These are phyloP conservation scores for Kwoniella sp. DNA, from an alignment of 768 basidiomycete species.

Conservation along the genomic window DNA sequence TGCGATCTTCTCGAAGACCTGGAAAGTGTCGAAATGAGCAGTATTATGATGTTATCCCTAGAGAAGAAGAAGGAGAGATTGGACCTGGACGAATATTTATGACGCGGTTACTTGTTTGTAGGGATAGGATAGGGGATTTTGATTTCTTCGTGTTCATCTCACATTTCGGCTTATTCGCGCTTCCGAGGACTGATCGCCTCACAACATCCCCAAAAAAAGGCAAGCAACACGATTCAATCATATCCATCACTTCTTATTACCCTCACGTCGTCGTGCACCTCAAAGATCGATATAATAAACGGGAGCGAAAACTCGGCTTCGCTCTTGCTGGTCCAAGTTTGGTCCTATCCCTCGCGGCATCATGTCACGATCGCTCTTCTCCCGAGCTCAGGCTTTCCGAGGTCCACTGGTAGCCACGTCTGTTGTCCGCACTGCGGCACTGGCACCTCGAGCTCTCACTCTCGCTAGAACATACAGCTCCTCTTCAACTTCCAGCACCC, in stretches of 20 bases:
- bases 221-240: too few relatives aligned
- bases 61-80: too few relatives aligned
- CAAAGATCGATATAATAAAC: neutral
- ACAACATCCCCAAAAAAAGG: neutral
- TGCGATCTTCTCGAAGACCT: too few relatives aligned
- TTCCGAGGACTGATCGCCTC: neutral
- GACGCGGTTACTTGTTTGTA: too few relatives aligned
- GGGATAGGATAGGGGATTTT: too few relatives aligned
- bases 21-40: too few relatives aligned
- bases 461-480: conserved; percentile 10
- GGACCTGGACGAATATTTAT: too few relatives aligned
- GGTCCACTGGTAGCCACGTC: neutral
- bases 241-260: too few relatives aligned
- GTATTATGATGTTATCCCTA: too few relatives aligned
- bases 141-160: neutral
- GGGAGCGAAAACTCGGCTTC: too few relatives aligned
- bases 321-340: too few relatives aligned
- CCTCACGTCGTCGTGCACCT: too few relatives aligned
- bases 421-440: neutral
- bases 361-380: neutral
- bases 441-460: neutral
- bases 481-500: neutral
- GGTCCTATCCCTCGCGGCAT: neutral
- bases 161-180: neutral
- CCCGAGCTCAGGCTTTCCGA: neutral